Evolutionary conservation across 495 filamentous ascomycete species (phyloP), one percentile per base, ranked within the genome.

Genomic region (Penicillium goetzii): DNA sequence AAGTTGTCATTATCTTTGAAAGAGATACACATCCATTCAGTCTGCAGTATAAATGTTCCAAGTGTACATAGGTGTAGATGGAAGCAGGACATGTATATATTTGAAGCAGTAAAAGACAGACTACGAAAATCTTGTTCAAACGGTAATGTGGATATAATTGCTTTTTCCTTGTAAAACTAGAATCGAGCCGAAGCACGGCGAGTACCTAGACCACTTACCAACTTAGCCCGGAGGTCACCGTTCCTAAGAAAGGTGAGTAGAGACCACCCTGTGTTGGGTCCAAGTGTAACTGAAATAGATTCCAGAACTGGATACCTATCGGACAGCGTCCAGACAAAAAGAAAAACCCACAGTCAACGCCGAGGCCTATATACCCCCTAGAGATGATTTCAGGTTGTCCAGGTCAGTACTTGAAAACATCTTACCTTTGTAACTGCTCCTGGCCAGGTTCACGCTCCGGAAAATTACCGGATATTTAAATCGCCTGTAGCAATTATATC

Each of bases 401-500:
- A 52, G 7, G 58, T 59, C 40, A 59, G 58, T 45, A 12, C 21
- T 36, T 32, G n/a, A 56, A 56, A 64, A 49, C 28, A 52, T 56
- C 62, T 64, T 34, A 64, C 62, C 62, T 60, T 60, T 56, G 58
- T 25, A 36, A 32, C 30, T 36, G 10, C 19, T 45, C 23, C 45
- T 23, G 3, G 19, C 36, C 41, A 43, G 25, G 23, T 8, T 28
- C 38, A 33, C 6, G 30, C 15, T 33, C 57, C 51, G 45, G 26
- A 38, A 47, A 19, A 45, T 62, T 51, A 62, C 49, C 54, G 53
- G 57, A 60, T 19, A 60, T 56, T 64, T 47, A 64, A 41, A 49
- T 64, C 57, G 62, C 49, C 59, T 60, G 60, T 56, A 62, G 51
- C 28, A 56, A 56, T 41, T 41, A 33, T 50, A 52, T 64, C 51